A percentile compares a stretch with the other conserved stretches of the same genome.
These are phyloP conservation scores for Myrica gale DNA, from an alignment of 306 rosid genomes.

Conservation along the genomic window DNA sequence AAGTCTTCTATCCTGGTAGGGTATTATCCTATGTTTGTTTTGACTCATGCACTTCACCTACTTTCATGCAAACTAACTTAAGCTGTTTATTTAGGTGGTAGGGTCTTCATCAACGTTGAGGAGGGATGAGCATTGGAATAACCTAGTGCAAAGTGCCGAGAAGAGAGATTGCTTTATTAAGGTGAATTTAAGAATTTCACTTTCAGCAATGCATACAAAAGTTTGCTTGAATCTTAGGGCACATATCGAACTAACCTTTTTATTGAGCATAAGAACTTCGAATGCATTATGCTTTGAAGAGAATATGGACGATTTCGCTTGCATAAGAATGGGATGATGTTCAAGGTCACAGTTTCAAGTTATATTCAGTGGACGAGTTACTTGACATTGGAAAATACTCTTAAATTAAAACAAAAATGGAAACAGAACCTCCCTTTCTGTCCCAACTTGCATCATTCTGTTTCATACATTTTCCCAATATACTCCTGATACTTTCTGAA, in stretches of 20 bases:
- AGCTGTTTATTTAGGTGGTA: constrained; percentile 55
- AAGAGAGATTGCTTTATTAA: constrained; percentile 50
- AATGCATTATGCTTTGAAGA: too few species aligned
- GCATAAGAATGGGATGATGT: too few species aligned
- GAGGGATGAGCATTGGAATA: constrained; percentile 69
- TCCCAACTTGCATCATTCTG: background rate
- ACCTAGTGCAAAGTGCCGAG: constrained; percentile 82
- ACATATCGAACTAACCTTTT: background rate
- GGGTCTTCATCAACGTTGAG: constrained; percentile 86
- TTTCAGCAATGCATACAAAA: constrained; percentile 17
- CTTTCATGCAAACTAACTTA: constrained; percentile 6
- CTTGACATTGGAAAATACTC: too few species aligned
- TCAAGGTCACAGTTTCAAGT: too few species aligned
- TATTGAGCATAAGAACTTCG: background rate
- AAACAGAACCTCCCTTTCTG: background rate
- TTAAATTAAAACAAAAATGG: too few species aligned
- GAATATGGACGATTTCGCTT: too few species aligned
- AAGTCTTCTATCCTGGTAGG: constrained; percentile 84
- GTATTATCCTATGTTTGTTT: constrained; percentile 20
- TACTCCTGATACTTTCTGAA: background rate
- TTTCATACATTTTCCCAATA: background rate
- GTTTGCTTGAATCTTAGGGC: background rate
- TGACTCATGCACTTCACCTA: constrained; percentile 15
- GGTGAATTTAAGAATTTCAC: constrained; percentile 40
- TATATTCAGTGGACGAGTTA: too few species aligned